Base-by-base conservation (phyloP, 2,329 filamentous ascomycete species). In the Fusarium drepaniforme region DNA sequence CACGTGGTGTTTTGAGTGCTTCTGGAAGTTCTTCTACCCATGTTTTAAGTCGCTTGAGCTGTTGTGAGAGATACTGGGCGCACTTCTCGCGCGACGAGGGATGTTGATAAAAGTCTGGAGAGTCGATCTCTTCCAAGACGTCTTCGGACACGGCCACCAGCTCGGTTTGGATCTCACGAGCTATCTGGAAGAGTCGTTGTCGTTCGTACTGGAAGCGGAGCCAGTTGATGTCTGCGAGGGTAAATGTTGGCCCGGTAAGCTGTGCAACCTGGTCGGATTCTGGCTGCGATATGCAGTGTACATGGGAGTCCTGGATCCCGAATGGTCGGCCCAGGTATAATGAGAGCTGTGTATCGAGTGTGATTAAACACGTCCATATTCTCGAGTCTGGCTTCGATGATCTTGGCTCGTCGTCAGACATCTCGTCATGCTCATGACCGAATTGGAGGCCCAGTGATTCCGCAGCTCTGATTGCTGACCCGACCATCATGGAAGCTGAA, bases 1-100 rank as follows among this genome's bases (percentile, higher is more conserved):
- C 75, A 15, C 85, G 81, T 18, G 77, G 78, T 8, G 79, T 83
- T 58, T 84, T 85, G 37, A 88, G 76, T 5, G 75, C 77, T 0
- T 78, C 70, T 1, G 86, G 86, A 0, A 88, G 75, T 33, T 76
- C 59, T 5, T 77, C 65, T 3, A 65, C 70, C 80, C 80, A 81
- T 0, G 23, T 75, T 64, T 49, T 80, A 63, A 69, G 78, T 18
- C 83, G 83, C 83, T 66, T 79, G 46, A 68, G 79, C 46, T 46
- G 85, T 62, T 72, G 70, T 5, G 69, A 66, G 21, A 80, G 71
- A 25, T 76, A 77, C 37, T 75, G 70, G n/a, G 79, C 80, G 21
- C 78, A 81, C 44, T 71, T 74, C n/a, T 81, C 78, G 0, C 81
- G 75, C 3, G 71, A 72, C 0, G 71, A 23, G 1, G 77, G 70